Base-by-base conservation (phyloP, 2,329 filamentous ascomycete species). In the Sarocladium kiliense region DNA sequence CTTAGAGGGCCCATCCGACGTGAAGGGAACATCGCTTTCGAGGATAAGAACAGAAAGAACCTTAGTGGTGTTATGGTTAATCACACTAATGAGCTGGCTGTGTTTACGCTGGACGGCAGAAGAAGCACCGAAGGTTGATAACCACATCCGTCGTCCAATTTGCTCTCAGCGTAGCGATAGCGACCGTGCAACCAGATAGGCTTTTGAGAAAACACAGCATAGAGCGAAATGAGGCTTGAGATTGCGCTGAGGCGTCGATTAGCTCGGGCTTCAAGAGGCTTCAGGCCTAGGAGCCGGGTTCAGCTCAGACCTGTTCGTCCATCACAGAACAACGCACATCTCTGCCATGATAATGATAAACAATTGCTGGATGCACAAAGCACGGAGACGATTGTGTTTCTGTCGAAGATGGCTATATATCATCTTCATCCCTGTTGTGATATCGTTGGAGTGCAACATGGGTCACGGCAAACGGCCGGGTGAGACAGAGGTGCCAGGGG, bases 61-160 rank as follows among this genome's bases (percentile, higher is more conserved):
- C 21, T 47, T 47, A 47, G 44, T 47, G 39, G 23, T 18, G 44
- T 47, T 47, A 47, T 44, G 41, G 41, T 44, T 44, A 44, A 23
- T 44, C n/a, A 5, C 12, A 32, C 30, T 6, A 32, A 7, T 32
- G 30, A 12, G 36, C n/a, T n/a, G n/a, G n/a, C n/a, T n/a, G n/a
- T n/a, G n/a, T n/a, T n/a, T n/a, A n/a, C n/a, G n/a, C n/a, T n/a
- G n/a, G n/a, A n/a, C n/a, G n/a, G n/a, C n/a, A n/a, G n/a, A n/a
- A n/a, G n/a, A n/a, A n/a, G n/a, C n/a, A n/a, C 12, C 3, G 19
- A 44, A 23, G 21, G 18, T 14, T 6, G 44, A 30, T 27, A 26
- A 47, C 3, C 7, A 11, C 21, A 23, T n/a, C 44, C 7, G 5
- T 27, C 44, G 25, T 6, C 44, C 44, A 47, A 47, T 30, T 47